Base-by-base conservation (phyloP, 495 filamentous ascomycete genomes). In the Penicillium samsonianum region DNA sequence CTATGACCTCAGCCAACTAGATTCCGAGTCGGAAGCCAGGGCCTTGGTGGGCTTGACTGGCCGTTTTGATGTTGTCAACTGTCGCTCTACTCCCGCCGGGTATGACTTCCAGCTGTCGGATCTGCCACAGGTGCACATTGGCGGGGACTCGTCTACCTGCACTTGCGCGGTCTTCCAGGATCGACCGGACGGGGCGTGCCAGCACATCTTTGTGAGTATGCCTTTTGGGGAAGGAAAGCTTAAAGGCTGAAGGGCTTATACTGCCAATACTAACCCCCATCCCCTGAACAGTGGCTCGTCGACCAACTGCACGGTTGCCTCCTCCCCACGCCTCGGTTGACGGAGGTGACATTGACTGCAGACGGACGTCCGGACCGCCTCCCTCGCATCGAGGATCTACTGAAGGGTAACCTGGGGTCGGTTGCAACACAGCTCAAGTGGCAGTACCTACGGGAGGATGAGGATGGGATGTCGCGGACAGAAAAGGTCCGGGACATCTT, bases 401-500 rank as follows among this genome's bases (percentile, higher is more conserved):
- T 77, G 19, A 67, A 70, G 12, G 69, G 64, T 35, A 70, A 75
- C 14, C 53, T 81, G 20, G 65, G 74, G 19, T 63, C 59, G 0
- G 66, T 80, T 16, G 77, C 77, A 12, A 60, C 72, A 0, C 66
- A 63, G 12, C 61, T 80, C 17, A 60, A 67, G 37, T 80, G 76
- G 73, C 71, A 67, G 43, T 77, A 65, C 57, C 43, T 70, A 25
- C 65, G 65, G 19, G 63, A 57, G 5, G 69, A 69, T 48, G 61
- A 48, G 4, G 60, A 67, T 19, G 70, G 69, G 3, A 72, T 77
- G 68, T 73, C 68, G 20, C 75, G 76, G 9, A 65, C 65, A 25
- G 67, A 80, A 25, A 73, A 72, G 49, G 69, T 78, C 3, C 69
- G 72, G 44, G 80, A 83, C 56, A 75, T 83, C 16, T 62, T 83